phyloP scores from a whole-genome alignment of 179 eudicot species.

The Dionaea muscipula region DNA sequence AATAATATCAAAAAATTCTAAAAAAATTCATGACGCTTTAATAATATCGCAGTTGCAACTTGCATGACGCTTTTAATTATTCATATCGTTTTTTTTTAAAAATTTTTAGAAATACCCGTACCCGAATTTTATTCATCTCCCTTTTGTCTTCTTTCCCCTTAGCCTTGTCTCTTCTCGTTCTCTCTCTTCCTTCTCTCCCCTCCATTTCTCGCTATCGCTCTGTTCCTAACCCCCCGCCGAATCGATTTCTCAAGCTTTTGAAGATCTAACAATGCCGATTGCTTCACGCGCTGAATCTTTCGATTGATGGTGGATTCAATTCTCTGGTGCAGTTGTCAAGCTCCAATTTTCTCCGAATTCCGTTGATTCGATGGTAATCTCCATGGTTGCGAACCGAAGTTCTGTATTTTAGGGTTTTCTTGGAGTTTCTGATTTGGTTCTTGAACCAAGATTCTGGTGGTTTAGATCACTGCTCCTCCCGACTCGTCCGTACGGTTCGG shows the following conservation, averaged over 20 bases:
- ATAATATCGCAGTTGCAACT: too few species aligned
- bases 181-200: background rate
- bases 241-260: slow-evolving; percentile 5
- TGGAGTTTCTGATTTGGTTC: too few species aligned
- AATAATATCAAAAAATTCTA: too few species aligned
- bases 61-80: too few species aligned
- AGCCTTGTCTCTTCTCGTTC: background rate
- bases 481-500: background rate
- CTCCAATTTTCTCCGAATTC: background rate
- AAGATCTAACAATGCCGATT: slow-evolving; percentile 18
- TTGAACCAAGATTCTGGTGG: too few species aligned
- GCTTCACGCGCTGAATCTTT: slow-evolving; percentile 3
- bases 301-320: background rate
- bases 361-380: slow-evolving; percentile 5
- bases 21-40: too few species aligned
- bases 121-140: too few species aligned
- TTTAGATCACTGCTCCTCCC: too few species aligned
- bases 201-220: background rate
- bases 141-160: background rate
- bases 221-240: background rate
- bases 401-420: slow-evolving; percentile 10
- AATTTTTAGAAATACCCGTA: too few species aligned
- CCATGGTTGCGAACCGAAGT: background rate
- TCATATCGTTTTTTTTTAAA: too few species aligned
- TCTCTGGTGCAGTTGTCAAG: background rate